These are phyloP conservation scores for Apocynum venetum DNA, from an alignment of 257 asterid species.

Conservation along the genomic window DNA sequence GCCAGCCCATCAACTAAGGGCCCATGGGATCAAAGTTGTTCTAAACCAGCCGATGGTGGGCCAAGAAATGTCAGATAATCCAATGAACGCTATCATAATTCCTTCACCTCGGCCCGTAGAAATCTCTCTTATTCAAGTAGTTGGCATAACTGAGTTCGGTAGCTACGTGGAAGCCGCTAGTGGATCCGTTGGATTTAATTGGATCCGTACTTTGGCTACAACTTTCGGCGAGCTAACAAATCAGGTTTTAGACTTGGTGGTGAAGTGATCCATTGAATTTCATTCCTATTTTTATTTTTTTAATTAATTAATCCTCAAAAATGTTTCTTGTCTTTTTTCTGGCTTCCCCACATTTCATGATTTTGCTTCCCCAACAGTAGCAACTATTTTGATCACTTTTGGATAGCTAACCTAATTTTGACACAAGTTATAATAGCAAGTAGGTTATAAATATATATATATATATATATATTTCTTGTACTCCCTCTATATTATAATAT, in stretches of 20 bases:
- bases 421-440: too few relatives aligned
- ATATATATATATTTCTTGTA: too few relatives aligned
- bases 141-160: slow-evolving; percentile 53
- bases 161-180: slow-evolving; percentile 60
- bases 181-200: slow-evolving; percentile 37
- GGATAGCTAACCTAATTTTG: too few relatives aligned
- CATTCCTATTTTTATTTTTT: too few relatives aligned
- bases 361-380: too few relatives aligned
- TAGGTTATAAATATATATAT: too few relatives aligned
- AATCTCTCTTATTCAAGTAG: slow-evolving; percentile 48
- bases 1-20: slow-evolving; percentile 20
- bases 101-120: slow-evolving; percentile 55
- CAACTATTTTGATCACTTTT: too few relatives aligned
- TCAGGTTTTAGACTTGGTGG: slow-evolving; percentile 30
- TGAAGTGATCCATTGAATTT: too few relatives aligned
- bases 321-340: too few relatives aligned
- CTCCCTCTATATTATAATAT: too few relatives aligned
- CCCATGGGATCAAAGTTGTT: slow-evolving; percentile 23
- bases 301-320: too few relatives aligned
- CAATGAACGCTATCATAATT: slow-evolving; percentile 55
- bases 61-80: slow-evolving; percentile 75
- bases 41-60: slow-evolving; percentile 62
- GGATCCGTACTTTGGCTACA: slow-evolving; percentile 27
- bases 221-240: slow-evolving; percentile 29
- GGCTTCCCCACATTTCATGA: too few relatives aligned